A percentile compares a stretch with the other conserved stretches of the same genome.
These are phyloP conservation scores for Anisogramma anomala DNA, from an alignment of 2,329 filamentous ascomycete species.

Conservation along the genomic window DNA sequence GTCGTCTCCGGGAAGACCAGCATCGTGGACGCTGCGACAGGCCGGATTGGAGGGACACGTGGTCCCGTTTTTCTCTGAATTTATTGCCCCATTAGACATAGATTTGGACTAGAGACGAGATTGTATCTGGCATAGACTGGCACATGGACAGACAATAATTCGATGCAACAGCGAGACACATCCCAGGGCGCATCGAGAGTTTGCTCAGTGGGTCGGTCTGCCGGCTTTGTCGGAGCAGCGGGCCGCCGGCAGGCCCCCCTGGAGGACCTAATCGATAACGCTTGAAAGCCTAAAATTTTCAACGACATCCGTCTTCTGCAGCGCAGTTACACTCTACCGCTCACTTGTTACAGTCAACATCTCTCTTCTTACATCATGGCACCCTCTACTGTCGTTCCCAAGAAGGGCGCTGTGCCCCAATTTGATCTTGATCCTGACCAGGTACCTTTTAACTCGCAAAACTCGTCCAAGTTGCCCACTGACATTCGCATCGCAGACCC, in stretches of 20 bases:
- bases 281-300: no score
- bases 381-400: constrained; percentile 23
- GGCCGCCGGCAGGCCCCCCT: no score
- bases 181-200: no score
- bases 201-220: no score
- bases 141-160: no score
- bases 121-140: no score
- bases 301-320: neutral
- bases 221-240: no score
- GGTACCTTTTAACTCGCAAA: constrained; percentile 14
- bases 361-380: constrained; percentile 20
- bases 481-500: constrained; percentile 29
- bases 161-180: no score
- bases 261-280: no score
- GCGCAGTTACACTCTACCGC: neutral
- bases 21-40: constrained; percentile 56
- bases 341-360: constrained; percentile 1
- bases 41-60: constrained; percentile 20
- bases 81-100: neutral
- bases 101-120: neutral
- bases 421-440: constrained; percentile 27
- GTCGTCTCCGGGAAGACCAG: constrained; percentile 63
- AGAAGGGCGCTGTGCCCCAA: constrained; percentile 20
- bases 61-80: neutral
- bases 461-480: constrained; percentile 2